phyloP scores from a whole-genome alignment of 176 grass and related monocot species.

The Lolium multiflorum region DNA sequence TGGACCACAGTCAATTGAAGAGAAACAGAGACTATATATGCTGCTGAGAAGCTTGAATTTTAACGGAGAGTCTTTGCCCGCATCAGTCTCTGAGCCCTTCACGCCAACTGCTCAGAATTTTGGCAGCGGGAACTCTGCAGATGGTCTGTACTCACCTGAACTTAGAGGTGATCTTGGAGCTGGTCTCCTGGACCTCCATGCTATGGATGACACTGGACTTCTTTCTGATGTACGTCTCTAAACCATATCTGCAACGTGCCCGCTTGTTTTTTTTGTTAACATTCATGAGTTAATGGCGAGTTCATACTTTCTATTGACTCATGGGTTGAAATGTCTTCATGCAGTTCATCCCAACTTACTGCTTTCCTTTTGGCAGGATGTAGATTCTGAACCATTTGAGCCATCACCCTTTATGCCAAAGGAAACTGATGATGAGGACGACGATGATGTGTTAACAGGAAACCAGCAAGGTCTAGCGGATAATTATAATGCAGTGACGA shows the following conservation, averaged over 20 bases:
- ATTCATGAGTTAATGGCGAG: neutral
- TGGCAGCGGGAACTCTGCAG: slow-evolving; percentile 54
- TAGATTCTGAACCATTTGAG: slow-evolving; percentile 87
- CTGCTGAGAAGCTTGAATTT: slow-evolving; percentile 93
- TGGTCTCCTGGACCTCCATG: slow-evolving; percentile 95
- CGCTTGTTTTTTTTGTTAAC: slow-evolving; percentile 16
- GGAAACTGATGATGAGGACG: slow-evolving; percentile 78
- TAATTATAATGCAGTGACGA: slow-evolving; percentile 55
- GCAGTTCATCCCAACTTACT: slow-evolving; percentile 33
- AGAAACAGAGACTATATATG: slow-evolving; percentile 88
- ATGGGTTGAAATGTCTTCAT: slow-evolving; percentile 37
- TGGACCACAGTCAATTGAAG: slow-evolving; percentile 89
- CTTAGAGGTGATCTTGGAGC: slow-evolving; percentile 97
- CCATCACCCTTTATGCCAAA: slow-evolving; percentile 89
- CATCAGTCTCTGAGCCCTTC: slow-evolving; percentile 71
- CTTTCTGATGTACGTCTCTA: slow-evolving; percentile 77
- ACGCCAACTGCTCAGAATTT: slow-evolving; percentile 72
- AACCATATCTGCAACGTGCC: neutral
- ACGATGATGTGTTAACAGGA: slow-evolving; percentile 62
- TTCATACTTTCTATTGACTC: slow-evolving; percentile 43
- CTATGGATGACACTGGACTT: slow-evolving; percentile 95
- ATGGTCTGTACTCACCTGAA: slow-evolving; percentile 92
- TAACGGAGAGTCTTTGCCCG: slow-evolving; percentile 64
- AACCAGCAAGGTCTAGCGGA: slow-evolving; percentile 71
- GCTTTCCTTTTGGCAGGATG: slow-evolving; percentile 69